These are phyloP conservation scores for Sporothrix mexicana DNA, from an alignment of 2,329 filamentous ascomycete species.

Conservation along the genomic window DNA sequence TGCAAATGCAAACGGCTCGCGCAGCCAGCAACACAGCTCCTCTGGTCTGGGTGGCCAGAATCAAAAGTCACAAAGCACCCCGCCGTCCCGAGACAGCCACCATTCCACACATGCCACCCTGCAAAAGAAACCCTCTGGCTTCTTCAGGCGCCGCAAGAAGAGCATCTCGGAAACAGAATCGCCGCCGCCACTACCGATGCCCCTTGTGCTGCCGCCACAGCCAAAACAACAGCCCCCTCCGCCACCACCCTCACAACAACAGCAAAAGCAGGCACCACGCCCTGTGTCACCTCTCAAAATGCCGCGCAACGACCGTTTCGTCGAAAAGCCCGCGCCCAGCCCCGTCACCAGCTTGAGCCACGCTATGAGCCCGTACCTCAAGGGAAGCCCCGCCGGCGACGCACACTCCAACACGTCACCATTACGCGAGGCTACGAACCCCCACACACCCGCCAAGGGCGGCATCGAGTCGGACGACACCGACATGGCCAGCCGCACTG, in stretches of 20 bases:
- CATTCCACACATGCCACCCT: constrained; percentile 57
- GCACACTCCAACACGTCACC: constrained; percentile 16
- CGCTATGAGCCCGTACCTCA: constrained; percentile 85
- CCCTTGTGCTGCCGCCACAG: constrained; percentile 39
- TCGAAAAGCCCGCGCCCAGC: constrained; percentile 55
- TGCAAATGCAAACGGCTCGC: constrained; percentile 39
- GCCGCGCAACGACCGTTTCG: constrained; percentile 41
- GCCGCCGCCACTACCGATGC: constrained; percentile 63
- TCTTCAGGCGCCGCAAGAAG: constrained; percentile 93
- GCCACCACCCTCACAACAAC: constrained; percentile 34
- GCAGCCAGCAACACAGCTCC: constrained; percentile 50
- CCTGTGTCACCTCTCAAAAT: constrained; percentile 45
- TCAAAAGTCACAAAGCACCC: constrained; percentile 55
- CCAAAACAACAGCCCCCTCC: constrained; percentile 17
- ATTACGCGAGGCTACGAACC: neutral
- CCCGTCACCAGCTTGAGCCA: constrained; percentile 81
- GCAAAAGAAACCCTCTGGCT: constrained; percentile 91
- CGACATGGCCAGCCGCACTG: constrained; percentile 46
- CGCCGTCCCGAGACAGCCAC: constrained; percentile 60
- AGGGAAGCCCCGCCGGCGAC: constrained; percentile 42
- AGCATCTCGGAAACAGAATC: constrained; percentile 70
- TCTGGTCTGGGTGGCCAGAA: constrained; percentile 41
- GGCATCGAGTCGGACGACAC: constrained; percentile 36
- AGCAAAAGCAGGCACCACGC: constrained; percentile 45
- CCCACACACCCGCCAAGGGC: neutral